Evolutionary conservation across 805 yeast genomes (phyloP).

Genomic region (Schwanniomyces vanrijiae): DNA sequence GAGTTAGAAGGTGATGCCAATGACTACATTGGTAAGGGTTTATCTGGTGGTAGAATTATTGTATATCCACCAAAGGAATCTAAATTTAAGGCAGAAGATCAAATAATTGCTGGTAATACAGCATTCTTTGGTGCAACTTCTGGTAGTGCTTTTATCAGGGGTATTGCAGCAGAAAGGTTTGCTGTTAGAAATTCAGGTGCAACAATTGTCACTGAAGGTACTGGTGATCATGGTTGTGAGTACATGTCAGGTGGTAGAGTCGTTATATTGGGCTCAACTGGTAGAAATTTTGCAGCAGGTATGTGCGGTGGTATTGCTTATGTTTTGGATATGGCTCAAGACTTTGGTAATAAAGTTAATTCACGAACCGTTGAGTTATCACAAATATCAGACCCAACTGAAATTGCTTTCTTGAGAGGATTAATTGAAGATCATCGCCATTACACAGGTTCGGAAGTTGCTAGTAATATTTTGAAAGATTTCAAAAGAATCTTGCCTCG

Average conservation of each 20-base stretch:
- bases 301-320: constrained; percentile 99
- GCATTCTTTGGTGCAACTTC: constrained; percentile 98
- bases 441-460: constrained; percentile 89
- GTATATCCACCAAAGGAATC: constrained; percentile 89
- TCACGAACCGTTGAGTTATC: constrained; percentile 78
- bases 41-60: constrained; percentile 91
- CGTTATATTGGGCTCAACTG: constrained; percentile 86
- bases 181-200: constrained; percentile 99
- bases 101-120: constrained; percentile 94
- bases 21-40: constrained; percentile 96
- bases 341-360: constrained; percentile 79
- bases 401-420: constrained; percentile 91
- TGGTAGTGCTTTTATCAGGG: constrained; percentile 90
- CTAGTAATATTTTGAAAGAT: constrained; percentile 76
- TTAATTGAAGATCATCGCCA: constrained; percentile 93
- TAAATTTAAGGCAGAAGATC: constrained; percentile 89
- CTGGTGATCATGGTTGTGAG: constrained; percentile 98
- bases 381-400: constrained; percentile 78
- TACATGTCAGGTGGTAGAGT: constrained; percentile 99
- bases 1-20: constrained; percentile 97
- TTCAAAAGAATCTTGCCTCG: constrained; percentile 86
- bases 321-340: constrained; percentile 93
- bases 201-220: constrained; percentile 92
- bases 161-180: constrained; percentile 97
- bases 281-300: constrained; percentile 95